Conservation (phyloP, 108 stramenopile species). For the Ochromonas danica region DNA sequence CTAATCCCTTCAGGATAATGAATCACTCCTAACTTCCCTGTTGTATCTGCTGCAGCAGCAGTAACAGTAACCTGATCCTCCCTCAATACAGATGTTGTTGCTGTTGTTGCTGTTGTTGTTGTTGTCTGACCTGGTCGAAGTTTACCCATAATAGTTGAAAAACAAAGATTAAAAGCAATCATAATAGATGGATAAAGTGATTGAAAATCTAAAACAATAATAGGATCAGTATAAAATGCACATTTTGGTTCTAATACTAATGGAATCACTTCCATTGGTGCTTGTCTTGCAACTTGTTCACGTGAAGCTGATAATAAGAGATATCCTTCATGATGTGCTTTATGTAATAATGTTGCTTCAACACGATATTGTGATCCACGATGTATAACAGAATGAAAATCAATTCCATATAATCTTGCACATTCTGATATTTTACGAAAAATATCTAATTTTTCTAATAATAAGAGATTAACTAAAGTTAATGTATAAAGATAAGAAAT, state of each 20-base stretch:
- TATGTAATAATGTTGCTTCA: conserved; percentile 59
- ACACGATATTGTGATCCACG: conserved; percentile 63
- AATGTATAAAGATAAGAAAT: conserved; percentile 28
- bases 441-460: conserved; percentile 55
- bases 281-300: conserved; percentile 51
- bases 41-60: background rate
- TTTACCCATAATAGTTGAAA: conserved; percentile 78
- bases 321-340: conserved; percentile 50
- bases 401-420: conserved; percentile 59
- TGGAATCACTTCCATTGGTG: conserved; percentile 57
- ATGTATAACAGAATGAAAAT: conserved; percentile 54
- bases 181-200: conserved; percentile 91
- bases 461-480: conserved; percentile 36
- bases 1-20: conserved; percentile 32
- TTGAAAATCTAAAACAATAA: conserved; percentile 91
- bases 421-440: conserved; percentile 49
- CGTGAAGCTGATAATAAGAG: conserved; percentile 44
- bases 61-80: background rate
- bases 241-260: conserved; percentile 75
- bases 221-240: conserved; percentile 82
- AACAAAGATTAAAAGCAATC: conserved; percentile 97
- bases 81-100: no score
- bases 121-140: background rate
- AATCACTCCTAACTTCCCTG: conserved; percentile 36
- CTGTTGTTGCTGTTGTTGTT: background rate